Base-by-base conservation (phyloP, 768 basidiomycete species). In the Austroboletus festivus region DNA sequence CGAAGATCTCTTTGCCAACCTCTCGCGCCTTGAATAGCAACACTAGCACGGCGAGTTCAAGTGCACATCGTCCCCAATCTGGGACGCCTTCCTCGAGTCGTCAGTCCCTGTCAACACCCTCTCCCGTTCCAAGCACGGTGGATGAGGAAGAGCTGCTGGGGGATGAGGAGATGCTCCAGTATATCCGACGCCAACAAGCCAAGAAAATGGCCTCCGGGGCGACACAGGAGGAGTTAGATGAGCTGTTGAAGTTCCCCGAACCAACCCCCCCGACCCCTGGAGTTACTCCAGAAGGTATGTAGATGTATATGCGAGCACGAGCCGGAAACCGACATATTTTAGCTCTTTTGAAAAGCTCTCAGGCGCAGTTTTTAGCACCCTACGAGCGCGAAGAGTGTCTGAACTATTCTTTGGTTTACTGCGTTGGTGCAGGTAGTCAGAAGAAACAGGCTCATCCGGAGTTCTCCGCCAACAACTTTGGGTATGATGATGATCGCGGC, bases 401-500 rank as follows among this genome's bases (percentile, higher is more conserved):
- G 44, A 93, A 97, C 52, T 93, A 83, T 67, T 80, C 86, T 11
- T 74, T 79, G 10, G 82, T 97, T 24, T 97, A 92, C 68, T 95
- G 73, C 61, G 72, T 87, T 45, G 94, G 93, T 23, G 79, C 81
- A 6, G 77, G 78, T 49, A 88, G 86, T 62, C 82, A 82, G 62
- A 97, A 97, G 76, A 93, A 92, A 62, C 76, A 72, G 50, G 91
- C 93, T 1, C 81, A 81, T 21, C 72, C 76, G 8, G 86, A 91
- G 45, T 77, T 80, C 54, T 67, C 86, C 6, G 77, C 80, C 18
- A 93, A 93, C 67, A 99, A 99, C 67, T 82, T 87, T 61, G 89
- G 96, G 23, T 99, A 94, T 58, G 96, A 99, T 63, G 96, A 99
- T 64, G 96, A 99, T 23, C 86, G 96, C 26, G 96, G 96, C 28